Conservation (phyloP, 2,329 filamentous ascomycete species). For the Colletotrichum liaoningense region DNA sequence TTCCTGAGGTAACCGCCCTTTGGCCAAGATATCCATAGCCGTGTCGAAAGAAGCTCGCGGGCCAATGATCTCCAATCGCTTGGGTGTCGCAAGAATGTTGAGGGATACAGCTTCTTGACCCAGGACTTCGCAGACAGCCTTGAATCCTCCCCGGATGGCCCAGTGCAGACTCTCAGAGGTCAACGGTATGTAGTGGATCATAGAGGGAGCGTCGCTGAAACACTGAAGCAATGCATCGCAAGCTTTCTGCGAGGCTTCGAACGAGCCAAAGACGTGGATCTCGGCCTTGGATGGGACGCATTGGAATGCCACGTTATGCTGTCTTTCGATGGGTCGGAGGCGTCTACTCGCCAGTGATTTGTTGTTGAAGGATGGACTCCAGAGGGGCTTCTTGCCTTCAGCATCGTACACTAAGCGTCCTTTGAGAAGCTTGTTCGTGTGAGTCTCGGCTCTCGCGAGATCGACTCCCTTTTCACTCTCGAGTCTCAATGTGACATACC, state of each 20-base stretch:
- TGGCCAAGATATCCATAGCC: constrained; percentile 34
- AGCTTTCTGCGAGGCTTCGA: constrained; percentile 34
- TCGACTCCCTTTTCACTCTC: constrained; percentile 46
- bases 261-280: constrained; percentile 44
- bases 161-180: constrained; percentile 40
- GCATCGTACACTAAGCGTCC: constrained; percentile 44
- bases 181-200: neutral
- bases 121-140: constrained; percentile 40
- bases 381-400: constrained; percentile 41
- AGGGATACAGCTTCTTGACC: constrained; percentile 44
- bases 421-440: constrained; percentile 46
- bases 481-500: constrained; percentile 49
- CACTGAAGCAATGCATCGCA: constrained; percentile 36
- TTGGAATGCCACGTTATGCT: constrained; percentile 41
- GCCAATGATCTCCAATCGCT: constrained; percentile 46
- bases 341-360: neutral
- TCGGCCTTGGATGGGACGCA: constrained; percentile 43
- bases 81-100: constrained; percentile 45
- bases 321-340: neutral
- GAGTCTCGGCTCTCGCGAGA: constrained; percentile 46
- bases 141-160: constrained; percentile 48
- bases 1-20: neutral
- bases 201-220: constrained; percentile 42
- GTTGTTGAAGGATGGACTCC: constrained; percentile 44
- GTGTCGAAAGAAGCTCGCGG: constrained; percentile 37